phyloP scores from a whole-genome alignment of 441 rosid species.

The Macaranga tanarius region DNA sequence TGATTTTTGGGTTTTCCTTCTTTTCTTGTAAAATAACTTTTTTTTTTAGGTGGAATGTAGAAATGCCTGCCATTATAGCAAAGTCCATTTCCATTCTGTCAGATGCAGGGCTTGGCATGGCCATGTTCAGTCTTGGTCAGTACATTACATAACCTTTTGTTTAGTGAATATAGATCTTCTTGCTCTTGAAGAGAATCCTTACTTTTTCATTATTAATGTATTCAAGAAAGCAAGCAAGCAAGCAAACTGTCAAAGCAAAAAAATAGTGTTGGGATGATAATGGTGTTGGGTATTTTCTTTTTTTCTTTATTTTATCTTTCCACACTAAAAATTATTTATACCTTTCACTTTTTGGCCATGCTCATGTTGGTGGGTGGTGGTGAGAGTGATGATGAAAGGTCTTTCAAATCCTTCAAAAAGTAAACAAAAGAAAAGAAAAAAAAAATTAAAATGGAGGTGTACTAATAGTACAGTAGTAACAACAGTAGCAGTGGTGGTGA shows the following conservation, averaged over 20 bases:
- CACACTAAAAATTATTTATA: background rate
- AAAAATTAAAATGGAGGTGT: slow-evolving; percentile 1
- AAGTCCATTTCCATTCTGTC: slow-evolving; percentile 97
- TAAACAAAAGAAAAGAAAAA: background rate
- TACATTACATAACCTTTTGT: slow-evolving; percentile 14
- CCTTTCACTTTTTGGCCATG: slow-evolving; percentile 22
- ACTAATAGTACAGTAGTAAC: no score
- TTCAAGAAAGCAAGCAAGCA: slow-evolving; percentile 42
- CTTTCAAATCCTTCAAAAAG: background rate
- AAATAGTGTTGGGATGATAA: slow-evolving; percentile 49
- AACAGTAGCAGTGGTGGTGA: slow-evolving; percentile 14
- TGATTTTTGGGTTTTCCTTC: slow-evolving; percentile 22
- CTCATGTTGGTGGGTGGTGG: slow-evolving; percentile 26
- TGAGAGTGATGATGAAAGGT: slow-evolving; percentile 37
- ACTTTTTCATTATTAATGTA: slow-evolving; percentile 40
- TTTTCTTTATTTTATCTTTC: background rate
- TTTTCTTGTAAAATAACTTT: background rate
- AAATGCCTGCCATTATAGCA: slow-evolving; percentile 91
- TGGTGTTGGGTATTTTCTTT: slow-evolving; percentile 28
- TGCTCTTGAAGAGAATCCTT: background rate
- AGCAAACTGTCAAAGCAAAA: slow-evolving; percentile 38
- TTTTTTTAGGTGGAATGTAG: slow-evolving; percentile 70
- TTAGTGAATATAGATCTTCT: background rate
- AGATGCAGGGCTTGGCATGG: slow-evolving; percentile 99
- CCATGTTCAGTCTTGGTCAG: slow-evolving; percentile 99